phyloP scores from a whole-genome alignment of 345 rosid species.

The Trapa incisa region DNA sequence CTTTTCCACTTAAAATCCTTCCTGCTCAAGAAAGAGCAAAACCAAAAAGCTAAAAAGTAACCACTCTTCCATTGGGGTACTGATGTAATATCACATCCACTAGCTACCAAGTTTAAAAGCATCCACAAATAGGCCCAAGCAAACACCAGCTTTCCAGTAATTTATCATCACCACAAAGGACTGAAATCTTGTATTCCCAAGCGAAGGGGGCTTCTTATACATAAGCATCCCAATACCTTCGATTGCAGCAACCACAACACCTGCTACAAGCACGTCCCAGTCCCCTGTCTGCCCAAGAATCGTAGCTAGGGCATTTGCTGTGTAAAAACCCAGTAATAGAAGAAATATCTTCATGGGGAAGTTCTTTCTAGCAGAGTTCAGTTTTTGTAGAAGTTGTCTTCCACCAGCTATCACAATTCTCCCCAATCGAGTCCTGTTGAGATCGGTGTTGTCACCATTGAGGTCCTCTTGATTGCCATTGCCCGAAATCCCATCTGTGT shows the following conservation, averaged over 20 bases:
- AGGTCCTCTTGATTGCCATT: conserved; percentile 41
- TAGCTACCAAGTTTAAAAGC: conserved; percentile 91
- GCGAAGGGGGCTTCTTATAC: conserved; percentile 50
- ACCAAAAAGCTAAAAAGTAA: neutral
- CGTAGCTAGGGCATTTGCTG: conserved; percentile 92
- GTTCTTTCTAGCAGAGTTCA: conserved; percentile 72
- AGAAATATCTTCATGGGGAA: conserved; percentile 86
- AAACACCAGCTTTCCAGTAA: conserved; percentile 94
- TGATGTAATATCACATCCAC: conserved; percentile 10
- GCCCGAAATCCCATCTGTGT: conserved; percentile 57
- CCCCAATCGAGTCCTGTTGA: conserved; percentile 74
- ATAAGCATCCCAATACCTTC: conserved; percentile 92
- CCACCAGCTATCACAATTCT: conserved; percentile 82
- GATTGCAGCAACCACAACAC: conserved; percentile 84
- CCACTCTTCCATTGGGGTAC: neutral
- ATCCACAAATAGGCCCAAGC: conserved; percentile 95
- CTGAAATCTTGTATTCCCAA: conserved; percentile 41
- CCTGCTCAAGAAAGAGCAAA: neutral
- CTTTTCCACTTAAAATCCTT: neutral
- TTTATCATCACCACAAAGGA: conserved; percentile 72
- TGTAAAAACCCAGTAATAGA: conserved; percentile 79
- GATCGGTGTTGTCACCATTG: conserved; percentile 38
- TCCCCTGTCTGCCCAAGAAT: conserved; percentile 98
- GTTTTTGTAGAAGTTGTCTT: conserved; percentile 58
- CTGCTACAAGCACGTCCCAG: conserved; percentile 94